Evolutionary conservation across 1,284 basidiomycete genomes (phyloP), one percentile per base, ranked within the genome.

Genomic region (Apiotrichum siamense): DNA sequence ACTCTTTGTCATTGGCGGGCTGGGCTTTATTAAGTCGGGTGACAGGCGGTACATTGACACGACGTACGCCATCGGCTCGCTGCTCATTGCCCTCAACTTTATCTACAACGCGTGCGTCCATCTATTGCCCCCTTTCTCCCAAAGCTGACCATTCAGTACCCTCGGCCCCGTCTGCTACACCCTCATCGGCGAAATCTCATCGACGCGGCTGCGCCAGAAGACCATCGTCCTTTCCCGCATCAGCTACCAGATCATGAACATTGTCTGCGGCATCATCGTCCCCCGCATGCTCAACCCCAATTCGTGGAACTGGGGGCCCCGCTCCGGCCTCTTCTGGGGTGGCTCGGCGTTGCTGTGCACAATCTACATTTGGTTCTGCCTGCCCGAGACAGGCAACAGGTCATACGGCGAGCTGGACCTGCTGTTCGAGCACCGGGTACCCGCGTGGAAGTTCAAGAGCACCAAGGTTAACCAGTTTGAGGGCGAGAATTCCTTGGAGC

Each of bases 211-310:
- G 2, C 46, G 55, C 36, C 45, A 52, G 24, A 78, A 78, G 63
- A 72, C 77, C 1, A 71, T 78, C 59, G 77, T 71, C 1, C 70
- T 79, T 21, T 67, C 75, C 12, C 70, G 77, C 18, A 72, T 72
- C 50, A 57, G 67, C 5, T 78, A 77, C 46, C 47, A 58, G 41
- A 45, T 59, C 39, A 57, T 57, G 49, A 57, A 55, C 64, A 72
- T 67, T 43, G 62, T 72, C 27, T 49, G 48, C 44, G 59, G 55
- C 13, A 58, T 58, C 44, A 55, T 60, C 20, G 54, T 51, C 7
- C 46, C 46, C 9, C 45, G 50, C 25, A 52, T 52, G 50, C 47
- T 54, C 15, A 18, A 17, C 24, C 32, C 40, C 11, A 36, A 23
- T 2, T 36, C 40, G 18, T 47, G 41, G 50, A 54, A 54, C 48